These are phyloP conservation scores for Globisporangium carolinianum DNA, from an alignment of 352 stramenopile genomes.

Conservation along the genomic window DNA sequence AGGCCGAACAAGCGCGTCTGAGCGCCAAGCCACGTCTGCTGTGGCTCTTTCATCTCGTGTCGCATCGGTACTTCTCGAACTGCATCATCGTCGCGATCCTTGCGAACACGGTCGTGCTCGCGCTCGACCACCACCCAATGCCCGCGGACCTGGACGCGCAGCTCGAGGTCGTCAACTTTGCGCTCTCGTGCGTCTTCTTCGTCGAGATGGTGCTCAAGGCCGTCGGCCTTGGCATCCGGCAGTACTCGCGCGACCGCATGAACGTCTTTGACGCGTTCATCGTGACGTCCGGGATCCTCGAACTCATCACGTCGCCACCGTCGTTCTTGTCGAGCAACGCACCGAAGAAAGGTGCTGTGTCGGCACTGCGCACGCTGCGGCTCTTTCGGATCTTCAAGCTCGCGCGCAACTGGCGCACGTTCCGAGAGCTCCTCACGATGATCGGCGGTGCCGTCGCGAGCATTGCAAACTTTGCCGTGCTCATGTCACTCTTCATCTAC, in stretches of 20 bases:
- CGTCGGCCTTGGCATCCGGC: slow-evolving; percentile 59
- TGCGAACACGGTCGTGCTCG: slow-evolving; percentile 76
- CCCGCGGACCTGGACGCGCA: slow-evolving; percentile 31
- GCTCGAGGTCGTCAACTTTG: slow-evolving; percentile 78
- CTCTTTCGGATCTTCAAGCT: slow-evolving; percentile 94
- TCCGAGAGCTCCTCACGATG: slow-evolving; percentile 89
- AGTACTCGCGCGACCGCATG: slow-evolving; percentile 74
- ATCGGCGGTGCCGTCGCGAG: slow-evolving; percentile 89
- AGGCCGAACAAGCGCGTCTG: slow-evolving; percentile 18
- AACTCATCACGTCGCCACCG: slow-evolving; percentile 57
- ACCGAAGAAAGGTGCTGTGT: slow-evolving; percentile 58
- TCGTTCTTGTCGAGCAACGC: slow-evolving; percentile 58
- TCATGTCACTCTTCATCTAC: slow-evolving; percentile 94
- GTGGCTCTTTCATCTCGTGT: slow-evolving; percentile 52
- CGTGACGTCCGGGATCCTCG: slow-evolving; percentile 69
- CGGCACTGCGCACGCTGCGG: slow-evolving; percentile 84
- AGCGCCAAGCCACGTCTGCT: slow-evolving; percentile 25
- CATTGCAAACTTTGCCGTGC: slow-evolving; percentile 91
- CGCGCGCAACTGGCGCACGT: slow-evolving; percentile 85
- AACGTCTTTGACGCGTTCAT: slow-evolving; percentile 86
- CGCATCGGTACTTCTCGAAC: slow-evolving; percentile 40
- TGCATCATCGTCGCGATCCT: slow-evolving; percentile 78
- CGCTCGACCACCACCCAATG: slow-evolving; percentile 83
- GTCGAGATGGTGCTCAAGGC: slow-evolving; percentile 81
- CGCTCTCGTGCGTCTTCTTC: slow-evolving; percentile 64